Conservation (phyloP, 2,329 filamentous ascomycete genomes). For the Arthroderma uncinatum region DNA sequence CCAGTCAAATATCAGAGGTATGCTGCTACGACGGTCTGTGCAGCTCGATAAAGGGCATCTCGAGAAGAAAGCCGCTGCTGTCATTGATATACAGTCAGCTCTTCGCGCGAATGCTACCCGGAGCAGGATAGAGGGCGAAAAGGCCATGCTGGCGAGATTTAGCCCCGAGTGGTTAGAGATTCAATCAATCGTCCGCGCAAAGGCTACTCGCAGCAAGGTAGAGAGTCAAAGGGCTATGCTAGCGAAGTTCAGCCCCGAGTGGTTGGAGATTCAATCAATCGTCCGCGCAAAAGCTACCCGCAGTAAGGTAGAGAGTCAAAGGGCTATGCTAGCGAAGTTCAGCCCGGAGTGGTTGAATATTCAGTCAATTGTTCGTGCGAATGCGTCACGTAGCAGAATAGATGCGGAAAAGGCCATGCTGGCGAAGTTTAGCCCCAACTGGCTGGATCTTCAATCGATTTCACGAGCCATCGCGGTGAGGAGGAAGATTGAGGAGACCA, state of each 20-base stretch:
- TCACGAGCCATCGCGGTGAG: conserved; percentile 31
- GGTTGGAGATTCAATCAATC: conserved; percentile 21
- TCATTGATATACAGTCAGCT: conserved; percentile 26
- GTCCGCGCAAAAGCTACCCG: conserved; percentile 22
- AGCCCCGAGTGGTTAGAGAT: conserved; percentile 28
- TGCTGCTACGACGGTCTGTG: conserved; percentile 12
- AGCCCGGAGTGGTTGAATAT: conserved; percentile 18
- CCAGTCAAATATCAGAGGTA: conserved; percentile 47
- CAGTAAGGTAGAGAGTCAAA: conserved; percentile 29
- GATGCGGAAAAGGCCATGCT: conserved; percentile 28
- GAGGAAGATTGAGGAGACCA: conserved; percentile 20
- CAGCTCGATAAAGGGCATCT: conserved; percentile 15
- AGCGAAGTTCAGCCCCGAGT: neutral
- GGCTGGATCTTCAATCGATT: conserved; percentile 35
- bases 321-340: conserved; percentile 32
- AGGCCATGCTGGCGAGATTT: neutral
- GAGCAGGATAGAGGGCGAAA: neutral
- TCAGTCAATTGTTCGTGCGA: conserved; percentile 20
- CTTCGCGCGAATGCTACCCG: conserved; percentile 5
- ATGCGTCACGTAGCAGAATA: conserved; percentile 20
- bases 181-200: conserved; percentile 38
- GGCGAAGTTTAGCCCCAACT: conserved; percentile 25
- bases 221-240: conserved; percentile 6
- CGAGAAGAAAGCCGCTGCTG: conserved; percentile 18
- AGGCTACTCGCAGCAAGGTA: conserved; percentile 21